Percentiles rank a stretch among this genome's conserved stretches.
These are phyloP conservation scores for Bidens hawaiensis DNA, from an alignment of 140 eudicot species.

Conservation along the genomic window DNA sequence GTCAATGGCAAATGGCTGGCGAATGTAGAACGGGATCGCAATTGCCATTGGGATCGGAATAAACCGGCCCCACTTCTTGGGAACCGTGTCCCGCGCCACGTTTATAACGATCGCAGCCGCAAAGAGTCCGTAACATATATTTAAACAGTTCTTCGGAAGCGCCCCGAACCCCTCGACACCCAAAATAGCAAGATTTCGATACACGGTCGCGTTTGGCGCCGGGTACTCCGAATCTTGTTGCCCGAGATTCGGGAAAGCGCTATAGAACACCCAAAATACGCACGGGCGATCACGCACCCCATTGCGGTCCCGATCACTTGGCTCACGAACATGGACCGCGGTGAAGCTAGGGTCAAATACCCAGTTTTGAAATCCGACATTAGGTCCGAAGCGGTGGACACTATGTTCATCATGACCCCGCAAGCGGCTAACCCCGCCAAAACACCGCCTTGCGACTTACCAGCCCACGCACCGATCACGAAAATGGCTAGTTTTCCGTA, in stretches of 20 bases:
- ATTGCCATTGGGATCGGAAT: constrained; percentile 83
- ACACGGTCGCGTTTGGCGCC: constrained; percentile 52
- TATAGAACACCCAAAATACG: constrained; percentile 59
- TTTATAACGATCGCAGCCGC: constrained; percentile 49
- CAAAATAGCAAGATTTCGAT: constrained; percentile 55
- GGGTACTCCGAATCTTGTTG: constrained; percentile 47
- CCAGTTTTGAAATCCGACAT: constrained; percentile 85
- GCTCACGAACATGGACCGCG: constrained; percentile 70
- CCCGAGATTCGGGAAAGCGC: constrained; percentile 51
- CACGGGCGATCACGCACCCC: constrained; percentile 79
- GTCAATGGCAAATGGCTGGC: constrained; percentile 55
- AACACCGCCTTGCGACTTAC: constrained; percentile 60
- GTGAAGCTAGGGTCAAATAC: constrained; percentile 74
- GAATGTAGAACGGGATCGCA: constrained; percentile 68
- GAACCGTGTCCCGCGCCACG: constrained; percentile 37
- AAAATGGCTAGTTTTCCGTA: constrained; percentile 78
- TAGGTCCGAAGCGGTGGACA: constrained; percentile 58
- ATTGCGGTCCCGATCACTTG: constrained; percentile 76
- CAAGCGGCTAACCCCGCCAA: constrained; percentile 82
- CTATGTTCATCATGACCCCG: constrained; percentile 72
- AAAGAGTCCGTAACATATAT: constrained; percentile 52
- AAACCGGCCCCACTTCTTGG: constrained; percentile 32
- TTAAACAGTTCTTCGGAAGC: constrained; percentile 50
- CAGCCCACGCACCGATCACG: constrained; percentile 70
- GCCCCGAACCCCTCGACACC: constrained; percentile 57